Evolutionary conservation across 2,329 filamentous ascomycete genomes (phyloP), one percentile per base, ranked within the genome.

Genomic region (Pseudovirgaria hyperparasitica): DNA sequence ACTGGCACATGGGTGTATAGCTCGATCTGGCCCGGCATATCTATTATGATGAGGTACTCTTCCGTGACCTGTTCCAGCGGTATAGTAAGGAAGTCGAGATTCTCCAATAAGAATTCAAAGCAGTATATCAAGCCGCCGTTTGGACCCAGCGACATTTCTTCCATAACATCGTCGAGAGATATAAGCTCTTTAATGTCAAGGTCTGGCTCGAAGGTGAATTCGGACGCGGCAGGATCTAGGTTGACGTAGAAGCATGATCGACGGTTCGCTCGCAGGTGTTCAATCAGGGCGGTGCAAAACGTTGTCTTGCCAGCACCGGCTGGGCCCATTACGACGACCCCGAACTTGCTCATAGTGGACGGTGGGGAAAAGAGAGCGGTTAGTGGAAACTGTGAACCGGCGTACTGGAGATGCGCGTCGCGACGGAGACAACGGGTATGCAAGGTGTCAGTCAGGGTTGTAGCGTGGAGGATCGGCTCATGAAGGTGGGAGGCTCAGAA

Each of bases 11-110:
- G 90, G 3, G 87, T 96, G 60, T 96, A 98, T 9, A 98, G 72
- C 60, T 98, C 90, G 55, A 98, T 96, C 62, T 98, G 90, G 31
- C 90, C 90, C 0, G 90, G 90, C 81, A 96, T 94, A 58, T 98
- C 90, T 59, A 98, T 85, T 37, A 98, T 81, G 55, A 96, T 92
- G 36, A 98, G 70, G 55, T 93, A 94, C 45, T 96, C 90, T 45
- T 98, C 90, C 7, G 82, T 87, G 30, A 92, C 65, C 22, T 75
- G 70, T 43, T 92, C 84, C 30, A 94, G 72, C 11, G 80, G 75
- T 36, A 92, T 80, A 24, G 80, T 82, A 26, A 94, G 63, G 57
- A 90, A 94, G 58, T 93, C 85, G 36, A 93, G 74, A 50, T 94
- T 93, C 53, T 93, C 82, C 51, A 93, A 75, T 23, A 94, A 71